A percentile compares a stretch with the other conserved stretches of the same genome.
Evolutionary conservation across 129 eudicot species (phyloP).

Genomic region (Flaveria robusta): DNA sequence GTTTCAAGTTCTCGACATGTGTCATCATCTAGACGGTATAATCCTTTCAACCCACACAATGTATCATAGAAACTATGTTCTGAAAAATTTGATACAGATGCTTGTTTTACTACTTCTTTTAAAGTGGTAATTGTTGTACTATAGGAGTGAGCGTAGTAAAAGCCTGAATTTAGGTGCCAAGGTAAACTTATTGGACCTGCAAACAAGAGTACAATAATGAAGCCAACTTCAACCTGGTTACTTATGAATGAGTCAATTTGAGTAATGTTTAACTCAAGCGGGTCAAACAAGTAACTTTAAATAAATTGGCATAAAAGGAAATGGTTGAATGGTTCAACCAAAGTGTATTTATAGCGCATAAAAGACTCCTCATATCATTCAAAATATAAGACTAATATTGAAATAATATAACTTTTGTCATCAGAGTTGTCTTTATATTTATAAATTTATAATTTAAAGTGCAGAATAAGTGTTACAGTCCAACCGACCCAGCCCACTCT

Average conservation of each 20-base stretch:
- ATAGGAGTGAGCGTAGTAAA: conserved; percentile 84
- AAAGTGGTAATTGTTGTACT: conserved; percentile 65
- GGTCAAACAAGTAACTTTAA: not conserved
- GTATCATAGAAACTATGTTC: conserved; percentile 96
- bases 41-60: conserved; percentile 80
- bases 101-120: conserved; percentile 83
- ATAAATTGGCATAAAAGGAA: not conserved
- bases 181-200: conserved; percentile 92
- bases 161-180: conserved; percentile 87
- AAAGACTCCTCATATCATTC: not conserved
- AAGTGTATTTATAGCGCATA: not conserved
- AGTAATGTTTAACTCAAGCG: not conserved
- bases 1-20: conserved; percentile 77
- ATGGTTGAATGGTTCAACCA: conserved; percentile 11
- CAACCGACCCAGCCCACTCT: too few relatives aligned
- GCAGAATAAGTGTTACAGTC: too few relatives aligned
- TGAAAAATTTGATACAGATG: conserved; percentile 74
- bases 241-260: too few relatives aligned
- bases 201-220: conserved; percentile 5
- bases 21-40: conserved; percentile 60
- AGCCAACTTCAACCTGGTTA: not conserved
- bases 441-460: too few relatives aligned
- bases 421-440: too few relatives aligned
- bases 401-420: not conserved
- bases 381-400: not conserved